Conservation (phyloP, 129 eudicot species). For the Artemisia tridentata region DNA sequence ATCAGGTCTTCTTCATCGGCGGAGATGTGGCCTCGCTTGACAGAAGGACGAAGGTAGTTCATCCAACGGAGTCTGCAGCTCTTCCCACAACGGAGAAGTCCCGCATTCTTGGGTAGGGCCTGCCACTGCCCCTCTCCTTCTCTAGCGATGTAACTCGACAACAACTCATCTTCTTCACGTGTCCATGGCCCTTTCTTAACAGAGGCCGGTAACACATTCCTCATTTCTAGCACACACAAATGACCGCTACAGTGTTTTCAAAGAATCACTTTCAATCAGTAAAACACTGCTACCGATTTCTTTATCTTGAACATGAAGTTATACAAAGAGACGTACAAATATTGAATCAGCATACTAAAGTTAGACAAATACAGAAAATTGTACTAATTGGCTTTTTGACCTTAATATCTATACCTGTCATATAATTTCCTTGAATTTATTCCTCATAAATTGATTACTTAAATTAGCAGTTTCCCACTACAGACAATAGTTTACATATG, state of each 20-base stretch:
- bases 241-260: not conserved
- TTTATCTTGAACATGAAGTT: not conserved
- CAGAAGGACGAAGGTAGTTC: constrained; percentile 68
- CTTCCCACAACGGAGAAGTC: constrained; percentile 66
- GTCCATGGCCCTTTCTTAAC: constrained; percentile 66
- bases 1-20: constrained; percentile 80
- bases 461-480: constrained; percentile 18
- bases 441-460: constrained; percentile 12
- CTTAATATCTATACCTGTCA: not conserved
- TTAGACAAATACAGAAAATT: constrained; percentile 1
- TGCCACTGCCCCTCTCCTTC: constrained; percentile 75
- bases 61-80: constrained; percentile 86
- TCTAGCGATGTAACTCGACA: constrained; percentile 41
- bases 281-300: not conserved
- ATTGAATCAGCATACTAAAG: not conserved
- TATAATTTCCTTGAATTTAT: constrained; percentile 5
- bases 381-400: constrained; percentile 11
- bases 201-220: constrained; percentile 20
- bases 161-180: constrained; percentile 61
- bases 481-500: constrained; percentile 15
- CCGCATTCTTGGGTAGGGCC: constrained; percentile 54
- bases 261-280: not conserved
- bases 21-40: constrained; percentile 65
- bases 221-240: constrained; percentile 13
- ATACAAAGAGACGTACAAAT: not conserved